Conservation (phyloP, 208 protist genomes). For the Trypanosoma boissoni region DNA sequence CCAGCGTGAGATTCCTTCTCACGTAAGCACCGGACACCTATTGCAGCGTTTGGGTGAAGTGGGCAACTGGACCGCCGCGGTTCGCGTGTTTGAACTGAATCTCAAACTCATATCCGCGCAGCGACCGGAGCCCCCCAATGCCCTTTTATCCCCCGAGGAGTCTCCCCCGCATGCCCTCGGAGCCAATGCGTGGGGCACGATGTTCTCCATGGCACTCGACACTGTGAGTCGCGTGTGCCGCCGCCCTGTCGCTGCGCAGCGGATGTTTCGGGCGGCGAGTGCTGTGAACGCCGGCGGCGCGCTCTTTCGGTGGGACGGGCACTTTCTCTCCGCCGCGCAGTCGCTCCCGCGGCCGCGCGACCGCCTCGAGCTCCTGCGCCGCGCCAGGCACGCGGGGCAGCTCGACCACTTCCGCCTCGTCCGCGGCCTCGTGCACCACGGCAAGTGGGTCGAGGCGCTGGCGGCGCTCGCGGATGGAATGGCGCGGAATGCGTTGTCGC, state of each 20-base stretch:
- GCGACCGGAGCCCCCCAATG: not conserved
- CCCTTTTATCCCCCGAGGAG: no score
- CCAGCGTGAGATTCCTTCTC: slow-evolving; percentile 43
- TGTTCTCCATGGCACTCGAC: slow-evolving; percentile 52
- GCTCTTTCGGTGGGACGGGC: slow-evolving; percentile 45
- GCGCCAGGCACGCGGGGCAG: slow-evolving; percentile 25
- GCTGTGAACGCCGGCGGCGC: slow-evolving; percentile 7
- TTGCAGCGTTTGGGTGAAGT: slow-evolving; percentile 36
- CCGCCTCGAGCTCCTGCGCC: slow-evolving; percentile 26
- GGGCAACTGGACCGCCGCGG: slow-evolving; percentile 27
- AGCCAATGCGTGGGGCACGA: slow-evolving; percentile 40
- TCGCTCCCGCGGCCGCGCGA: slow-evolving; percentile 22
- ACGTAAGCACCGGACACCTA: slow-evolving; percentile 42
- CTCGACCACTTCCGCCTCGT: slow-evolving; percentile 53
- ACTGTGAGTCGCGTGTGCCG: slow-evolving; percentile 22
- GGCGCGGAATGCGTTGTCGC: slow-evolving; percentile 20
- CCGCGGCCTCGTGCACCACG: slow-evolving; percentile 43
- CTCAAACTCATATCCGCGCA: slow-evolving; percentile 32
- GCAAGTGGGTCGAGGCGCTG: slow-evolving; percentile 38
- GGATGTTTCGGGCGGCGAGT: slow-evolving; percentile 18
- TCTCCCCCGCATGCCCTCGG: not conserved
- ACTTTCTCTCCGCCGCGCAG: slow-evolving; percentile 56
- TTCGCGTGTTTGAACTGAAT: slow-evolving; percentile 40
- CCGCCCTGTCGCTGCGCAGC: slow-evolving; percentile 22
- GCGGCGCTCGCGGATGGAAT: slow-evolving; percentile 33